phyloP scores from a whole-genome alignment of 768 basidiomycete genomes.

The Polyporus arcularius region DNA sequence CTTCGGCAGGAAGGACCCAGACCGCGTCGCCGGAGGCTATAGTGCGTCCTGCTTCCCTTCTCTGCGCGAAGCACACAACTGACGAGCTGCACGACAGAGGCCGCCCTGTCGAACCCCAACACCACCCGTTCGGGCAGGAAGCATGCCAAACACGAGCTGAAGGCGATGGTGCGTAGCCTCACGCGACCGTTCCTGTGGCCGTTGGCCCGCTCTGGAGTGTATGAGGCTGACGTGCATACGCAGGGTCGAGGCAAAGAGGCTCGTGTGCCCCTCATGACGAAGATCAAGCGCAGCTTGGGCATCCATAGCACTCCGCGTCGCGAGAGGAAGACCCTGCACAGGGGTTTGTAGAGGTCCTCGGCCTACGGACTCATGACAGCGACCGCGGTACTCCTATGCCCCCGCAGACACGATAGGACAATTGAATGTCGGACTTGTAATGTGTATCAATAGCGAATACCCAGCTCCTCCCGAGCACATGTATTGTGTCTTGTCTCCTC shows the following conservation, averaged over 20 bases:
- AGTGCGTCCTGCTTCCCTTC: conserved; percentile 35
- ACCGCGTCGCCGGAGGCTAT: conserved; percentile 50
- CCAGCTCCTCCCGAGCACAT: not conserved
- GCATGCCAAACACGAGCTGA: conserved; percentile 48
- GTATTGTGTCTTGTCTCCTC: too few relatives aligned
- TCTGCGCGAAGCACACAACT: not conserved
- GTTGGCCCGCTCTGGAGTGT: not conserved
- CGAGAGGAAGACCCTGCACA: conserved; percentile 6
- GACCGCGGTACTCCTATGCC: not conserved
- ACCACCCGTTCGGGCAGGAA: conserved; percentile 46
- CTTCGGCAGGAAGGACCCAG: conserved; percentile 35
- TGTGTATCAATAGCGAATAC: not conserved
- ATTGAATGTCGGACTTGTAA: not conserved
- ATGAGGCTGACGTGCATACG: not conserved
- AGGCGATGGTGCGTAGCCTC: conserved; percentile 42
- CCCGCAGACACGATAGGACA: not conserved
- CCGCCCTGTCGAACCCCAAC: conserved; percentile 52
- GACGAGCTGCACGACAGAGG: conserved; percentile 33
- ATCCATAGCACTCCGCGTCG: conserved; percentile 46
- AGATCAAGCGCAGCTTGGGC: conserved; percentile 52
- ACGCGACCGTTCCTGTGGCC: not conserved
- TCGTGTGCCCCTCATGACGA: conserved; percentile 53
- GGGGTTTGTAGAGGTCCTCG: not conserved
- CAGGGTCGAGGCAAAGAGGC: conserved; percentile 45
- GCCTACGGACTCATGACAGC: not conserved